Conservation (phyloP, 345 rosid species). For the Anastatica hierochuntica region DNA sequence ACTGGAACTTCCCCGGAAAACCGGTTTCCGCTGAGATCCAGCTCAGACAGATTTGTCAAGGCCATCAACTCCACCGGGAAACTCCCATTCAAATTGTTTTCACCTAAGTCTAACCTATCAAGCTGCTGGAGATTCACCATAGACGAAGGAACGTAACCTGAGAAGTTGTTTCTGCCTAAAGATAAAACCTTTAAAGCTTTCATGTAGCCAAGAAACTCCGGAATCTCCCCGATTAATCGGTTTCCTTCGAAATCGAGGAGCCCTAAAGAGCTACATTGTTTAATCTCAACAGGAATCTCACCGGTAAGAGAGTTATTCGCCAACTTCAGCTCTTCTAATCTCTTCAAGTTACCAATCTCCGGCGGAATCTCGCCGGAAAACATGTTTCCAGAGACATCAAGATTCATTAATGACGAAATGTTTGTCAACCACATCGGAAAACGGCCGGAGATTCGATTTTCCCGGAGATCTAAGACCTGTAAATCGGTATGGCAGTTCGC, state of each 20-base stretch:
- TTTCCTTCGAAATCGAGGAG: conserved; percentile 71
- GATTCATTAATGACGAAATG: conserved; percentile 30
- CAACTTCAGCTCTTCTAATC: conserved; percentile 48
- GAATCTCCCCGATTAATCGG: conserved; percentile 49
- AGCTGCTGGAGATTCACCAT: conserved; percentile 42
- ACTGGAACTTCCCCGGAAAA: conserved; percentile 50
- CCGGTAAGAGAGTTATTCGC: conserved; percentile 68
- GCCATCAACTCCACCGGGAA: conserved; percentile 53
- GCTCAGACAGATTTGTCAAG: conserved; percentile 44
- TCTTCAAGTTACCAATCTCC: conserved; percentile 46
- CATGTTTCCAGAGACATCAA: conserved; percentile 65
- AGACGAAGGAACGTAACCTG: conserved; percentile 52
- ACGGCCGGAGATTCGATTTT: conserved; percentile 40
- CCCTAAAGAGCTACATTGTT: conserved; percentile 50
- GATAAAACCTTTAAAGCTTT: conserved; percentile 47
- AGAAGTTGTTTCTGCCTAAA: conserved; percentile 55
- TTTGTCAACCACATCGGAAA: conserved; percentile 63
- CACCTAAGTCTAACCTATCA: conserved; percentile 40
- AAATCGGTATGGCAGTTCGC: conserved; percentile 41
- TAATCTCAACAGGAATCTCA: conserved; percentile 45
- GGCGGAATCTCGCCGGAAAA: conserved; percentile 57
- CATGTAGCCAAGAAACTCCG: conserved; percentile 48
- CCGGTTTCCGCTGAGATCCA: conserved; percentile 60
- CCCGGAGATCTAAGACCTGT: conserved; percentile 54
- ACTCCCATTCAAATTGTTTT: conserved; percentile 48